These are phyloP conservation scores for Hibiscus syriacus DNA, from an alignment of 345 rosid genomes.

Conservation along the genomic window DNA sequence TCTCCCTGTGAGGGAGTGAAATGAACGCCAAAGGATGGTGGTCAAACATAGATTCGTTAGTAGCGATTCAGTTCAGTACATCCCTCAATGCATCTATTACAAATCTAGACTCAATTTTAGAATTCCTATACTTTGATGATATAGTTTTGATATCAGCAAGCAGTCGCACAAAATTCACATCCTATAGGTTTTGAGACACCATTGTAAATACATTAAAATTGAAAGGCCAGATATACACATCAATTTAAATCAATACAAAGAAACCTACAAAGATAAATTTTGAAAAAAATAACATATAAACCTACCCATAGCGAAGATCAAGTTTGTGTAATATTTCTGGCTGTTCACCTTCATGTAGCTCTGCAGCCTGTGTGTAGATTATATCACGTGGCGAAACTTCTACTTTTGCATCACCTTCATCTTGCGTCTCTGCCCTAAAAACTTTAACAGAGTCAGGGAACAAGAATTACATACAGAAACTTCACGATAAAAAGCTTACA, in stretches of 20 bases:
- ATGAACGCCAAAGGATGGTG: not conserved
- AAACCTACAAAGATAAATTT: not conserved
- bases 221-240: not conserved
- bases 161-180: not conserved
- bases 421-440: conserved; percentile 96
- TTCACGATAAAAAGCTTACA: not conserved
- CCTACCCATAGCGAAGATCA: conserved; percentile 95
- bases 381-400: conserved; percentile 97
- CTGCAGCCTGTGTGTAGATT: conserved; percentile 67
- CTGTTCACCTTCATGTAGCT: conserved; percentile 61
- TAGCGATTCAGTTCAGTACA: not conserved
- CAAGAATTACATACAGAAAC: conserved; percentile 1
- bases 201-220: not conserved
- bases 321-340: conserved; percentile 85
- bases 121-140: not conserved
- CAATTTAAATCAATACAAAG: conserved; percentile 2
- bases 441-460: conserved; percentile 19
- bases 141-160: conserved; percentile 1
- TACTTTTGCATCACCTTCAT: conserved; percentile 90
- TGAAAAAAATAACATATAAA: not conserved
- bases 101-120: not conserved
- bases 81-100: not conserved
- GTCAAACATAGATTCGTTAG: not conserved
- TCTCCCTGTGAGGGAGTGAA: not conserved
- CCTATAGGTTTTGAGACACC: not conserved